These are phyloP conservation scores for Paramyrothecium sp. DNA, from an alignment of 2,329 filamentous ascomycete species.

Conservation along the genomic window DNA sequence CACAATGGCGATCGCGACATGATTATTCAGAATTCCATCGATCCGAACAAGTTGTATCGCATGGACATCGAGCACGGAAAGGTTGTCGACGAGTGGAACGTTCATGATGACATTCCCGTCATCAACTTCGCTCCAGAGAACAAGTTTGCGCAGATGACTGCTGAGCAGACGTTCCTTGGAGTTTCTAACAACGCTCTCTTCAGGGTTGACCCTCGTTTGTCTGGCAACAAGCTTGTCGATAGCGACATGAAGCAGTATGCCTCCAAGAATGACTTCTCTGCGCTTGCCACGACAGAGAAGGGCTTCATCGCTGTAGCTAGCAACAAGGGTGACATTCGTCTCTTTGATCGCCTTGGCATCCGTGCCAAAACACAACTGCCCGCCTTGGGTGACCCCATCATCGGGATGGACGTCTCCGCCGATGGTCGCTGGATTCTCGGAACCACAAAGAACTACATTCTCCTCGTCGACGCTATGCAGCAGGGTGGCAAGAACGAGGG, in stretches of 20 bases:
- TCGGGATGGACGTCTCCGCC: constrained; percentile 91
- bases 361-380: constrained; percentile 97
- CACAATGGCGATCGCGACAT: constrained; percentile 88
- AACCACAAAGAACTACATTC: constrained; percentile 89
- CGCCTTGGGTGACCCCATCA: constrained; percentile 90
- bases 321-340: constrained; percentile 94
- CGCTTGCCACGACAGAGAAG: constrained; percentile 91
- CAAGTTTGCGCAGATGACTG: constrained; percentile 98
- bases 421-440: constrained; percentile 95
- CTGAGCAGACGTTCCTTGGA: constrained; percentile 92
- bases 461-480: constrained; percentile 89
- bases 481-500: constrained; percentile 94
- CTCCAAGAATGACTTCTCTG: constrained; percentile 97
- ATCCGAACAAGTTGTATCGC: constrained; percentile 88
- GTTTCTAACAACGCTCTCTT: constrained; percentile 91
- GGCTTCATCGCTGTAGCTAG: constrained; percentile 96
- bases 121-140: constrained; percentile 91
- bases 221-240: constrained; percentile 91
- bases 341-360: constrained; percentile 95
- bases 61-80: constrained; percentile 99
- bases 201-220: constrained; percentile 85
- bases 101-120: constrained; percentile 94
- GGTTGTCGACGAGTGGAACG: constrained; percentile 97
- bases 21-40: constrained; percentile 78
- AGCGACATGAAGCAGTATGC: constrained; percentile 91